Evolutionary conservation across 345 rosid genomes (phyloP), one percentile per base, ranked within the genome.

Genomic region (Linum trigynum): DNA sequence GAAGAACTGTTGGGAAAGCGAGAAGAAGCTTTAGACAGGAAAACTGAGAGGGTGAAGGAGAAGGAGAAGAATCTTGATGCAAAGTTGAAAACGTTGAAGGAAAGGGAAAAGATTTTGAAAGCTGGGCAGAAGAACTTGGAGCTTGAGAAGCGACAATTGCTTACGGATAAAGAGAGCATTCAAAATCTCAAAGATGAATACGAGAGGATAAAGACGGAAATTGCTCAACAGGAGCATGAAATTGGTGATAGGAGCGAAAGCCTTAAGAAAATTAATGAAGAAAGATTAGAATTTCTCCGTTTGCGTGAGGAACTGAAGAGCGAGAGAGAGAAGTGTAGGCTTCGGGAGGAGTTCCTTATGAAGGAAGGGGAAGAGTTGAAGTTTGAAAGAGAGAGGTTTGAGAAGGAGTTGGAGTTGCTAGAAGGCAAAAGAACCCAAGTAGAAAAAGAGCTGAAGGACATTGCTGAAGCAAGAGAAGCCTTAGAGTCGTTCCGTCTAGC

Each of bases 331-430:
- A 84, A 61, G 58, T 84, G 77, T 78, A 73, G 81, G 72, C 59
- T 35, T 70, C 83, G 79, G 71, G 78, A 80, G 73, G 87, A 86
- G 74, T 74, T 76, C 65, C 86, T 89, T 74, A 64, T 79, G 69
- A 87, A 79, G 75, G 87, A 86, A 72, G 74, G 61, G 41, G 83
- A 86, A 55, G 95, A 86, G 67, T 78, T 92, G 78, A 83, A 82
- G 67, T 79, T 71, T 74, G 92, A 89, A 23, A 84, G 77, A 72
- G 83, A 80, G 68, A 89, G 72, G 53, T 89, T 89, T 78, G 88
- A 87, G 85, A 86, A 81, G 75, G 95, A 89, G 59, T 86, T 90
- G 88, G 87, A 81, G 66, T 80, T 71, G 55, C 74, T 92, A 77
- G 92, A 89, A 81, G 86, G 80, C 69, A 89, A 83, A 76, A 86